phyloP scores from a whole-genome alignment of 257 asterid genomes.

The Fraxinus anomala region DNA sequence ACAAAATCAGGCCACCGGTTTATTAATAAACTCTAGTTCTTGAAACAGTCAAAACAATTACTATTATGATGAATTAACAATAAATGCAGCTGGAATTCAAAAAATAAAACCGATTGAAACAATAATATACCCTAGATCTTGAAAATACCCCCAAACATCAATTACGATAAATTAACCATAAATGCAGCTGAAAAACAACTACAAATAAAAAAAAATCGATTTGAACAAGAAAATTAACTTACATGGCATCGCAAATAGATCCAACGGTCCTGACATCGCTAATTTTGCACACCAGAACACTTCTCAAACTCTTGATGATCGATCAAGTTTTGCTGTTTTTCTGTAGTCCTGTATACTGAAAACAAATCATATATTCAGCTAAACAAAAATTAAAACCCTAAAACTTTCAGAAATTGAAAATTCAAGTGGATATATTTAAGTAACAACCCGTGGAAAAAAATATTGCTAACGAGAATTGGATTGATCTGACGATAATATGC shows the following conservation, averaged over 20 bases:
- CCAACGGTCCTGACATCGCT: constrained; percentile 91
- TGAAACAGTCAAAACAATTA: background rate
- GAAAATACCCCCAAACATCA: background rate
- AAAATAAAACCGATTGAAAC: background rate
- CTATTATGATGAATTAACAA: constrained; percentile 4
- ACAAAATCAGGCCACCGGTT: background rate
- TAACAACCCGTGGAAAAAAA: constrained; percentile 32
- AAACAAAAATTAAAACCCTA: background rate
- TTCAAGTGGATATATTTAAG: constrained; percentile 12
- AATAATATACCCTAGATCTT: background rate
- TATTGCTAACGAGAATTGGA: constrained; percentile 38
- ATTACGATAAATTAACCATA: background rate
- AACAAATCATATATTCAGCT: constrained; percentile 15
- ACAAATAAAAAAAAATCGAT: background rate
- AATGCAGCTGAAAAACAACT: constrained; percentile 31
- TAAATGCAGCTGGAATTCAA: constrained; percentile 30
- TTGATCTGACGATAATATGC: constrained; percentile 35
- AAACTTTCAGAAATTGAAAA: constrained; percentile 24
- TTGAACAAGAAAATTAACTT: constrained; percentile 33
- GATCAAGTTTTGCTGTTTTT: constrained; percentile 29
- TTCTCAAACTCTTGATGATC: constrained; percentile 21
- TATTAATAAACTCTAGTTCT: background rate
- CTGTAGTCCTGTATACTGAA: background rate
- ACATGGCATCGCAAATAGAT: constrained; percentile 90
- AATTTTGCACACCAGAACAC: constrained; percentile 22